phyloP scores from a whole-genome alignment of 306 rosid species.

The Senna tora region DNA sequence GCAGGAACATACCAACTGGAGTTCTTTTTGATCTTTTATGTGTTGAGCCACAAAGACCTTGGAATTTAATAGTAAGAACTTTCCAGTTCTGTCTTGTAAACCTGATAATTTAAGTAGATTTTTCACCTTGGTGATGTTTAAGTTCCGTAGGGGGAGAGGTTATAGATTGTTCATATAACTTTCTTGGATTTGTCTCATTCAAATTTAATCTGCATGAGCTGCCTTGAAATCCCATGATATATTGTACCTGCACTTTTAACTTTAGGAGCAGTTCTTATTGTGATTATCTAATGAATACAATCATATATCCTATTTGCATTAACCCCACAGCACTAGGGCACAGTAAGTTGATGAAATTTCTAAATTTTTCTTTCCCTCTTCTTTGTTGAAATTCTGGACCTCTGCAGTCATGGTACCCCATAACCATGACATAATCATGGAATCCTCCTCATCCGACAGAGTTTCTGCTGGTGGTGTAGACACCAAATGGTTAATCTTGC shows the following conservation, averaged over 20 bases:
- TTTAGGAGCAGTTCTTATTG: neutral
- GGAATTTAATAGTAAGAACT: constrained; percentile 75
- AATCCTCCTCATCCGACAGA: too few relatives aligned
- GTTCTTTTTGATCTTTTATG: constrained; percentile 96
- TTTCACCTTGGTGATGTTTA: neutral
- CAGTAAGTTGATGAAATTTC: too few relatives aligned
- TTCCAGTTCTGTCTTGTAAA: constrained; percentile 1
- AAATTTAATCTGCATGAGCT: constrained; percentile 1
- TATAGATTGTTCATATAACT: neutral
- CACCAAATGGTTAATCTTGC: too few relatives aligned
- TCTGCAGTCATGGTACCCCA: too few relatives aligned
- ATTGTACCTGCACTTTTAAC: neutral
- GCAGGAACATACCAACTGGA: constrained; percentile 90
- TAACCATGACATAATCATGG: too few relatives aligned
- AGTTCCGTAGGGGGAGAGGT: too few relatives aligned
- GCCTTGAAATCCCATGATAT: neutral
- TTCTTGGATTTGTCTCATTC: neutral
- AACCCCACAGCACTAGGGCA: too few relatives aligned
- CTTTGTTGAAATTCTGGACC: too few relatives aligned
- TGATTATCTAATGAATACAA: constrained; percentile 24
- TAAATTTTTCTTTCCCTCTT: too few relatives aligned
- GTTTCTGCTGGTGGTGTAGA: too few relatives aligned
- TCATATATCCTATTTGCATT: neutral
- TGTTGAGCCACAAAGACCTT: constrained; percentile 89
- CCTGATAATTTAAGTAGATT: constrained; percentile 20